These are phyloP conservation scores for Kalanchoe fedtschenkoi DNA, from an alignment of 164 flowering plant species.

Conservation along the genomic window DNA sequence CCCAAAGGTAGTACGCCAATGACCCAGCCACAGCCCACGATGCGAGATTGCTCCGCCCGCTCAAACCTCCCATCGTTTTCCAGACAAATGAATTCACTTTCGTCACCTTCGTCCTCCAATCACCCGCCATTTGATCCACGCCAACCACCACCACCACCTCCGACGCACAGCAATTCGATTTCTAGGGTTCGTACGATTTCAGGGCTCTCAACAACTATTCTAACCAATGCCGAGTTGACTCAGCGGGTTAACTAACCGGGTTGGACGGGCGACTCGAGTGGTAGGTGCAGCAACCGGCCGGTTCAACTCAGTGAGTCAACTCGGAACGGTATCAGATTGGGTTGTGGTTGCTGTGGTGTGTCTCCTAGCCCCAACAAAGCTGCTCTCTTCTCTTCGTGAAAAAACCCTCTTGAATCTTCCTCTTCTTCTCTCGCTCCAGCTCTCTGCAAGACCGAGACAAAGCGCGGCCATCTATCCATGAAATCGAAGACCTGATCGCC, in stretches of 20 bases:
- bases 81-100: background rate
- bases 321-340: no score
- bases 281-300: no score
- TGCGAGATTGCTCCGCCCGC: background rate
- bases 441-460: no score
- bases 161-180: no score
- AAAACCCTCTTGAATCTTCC: background rate
- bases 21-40: constrained; percentile 3
- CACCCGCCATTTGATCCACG: background rate
- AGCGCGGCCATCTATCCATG: background rate
- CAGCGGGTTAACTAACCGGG: background rate
- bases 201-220: no score
- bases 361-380: background rate
- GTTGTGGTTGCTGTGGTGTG: no score
- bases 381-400: background rate
- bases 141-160: no score
- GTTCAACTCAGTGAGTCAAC: no score
- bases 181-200: no score
- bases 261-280: background rate
- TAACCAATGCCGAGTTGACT: no score
- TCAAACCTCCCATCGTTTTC: constrained; percentile 2
- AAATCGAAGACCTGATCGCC: background rate
- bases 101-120: background rate
- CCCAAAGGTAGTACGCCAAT: constrained; percentile 2
- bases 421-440: background rate